Percentiles rank a stretch among this genome's conserved stretches.
phyloP scores from a whole-genome alignment of 2,329 filamentous ascomycete species.

The Allantophomopsis lycopodina region DNA sequence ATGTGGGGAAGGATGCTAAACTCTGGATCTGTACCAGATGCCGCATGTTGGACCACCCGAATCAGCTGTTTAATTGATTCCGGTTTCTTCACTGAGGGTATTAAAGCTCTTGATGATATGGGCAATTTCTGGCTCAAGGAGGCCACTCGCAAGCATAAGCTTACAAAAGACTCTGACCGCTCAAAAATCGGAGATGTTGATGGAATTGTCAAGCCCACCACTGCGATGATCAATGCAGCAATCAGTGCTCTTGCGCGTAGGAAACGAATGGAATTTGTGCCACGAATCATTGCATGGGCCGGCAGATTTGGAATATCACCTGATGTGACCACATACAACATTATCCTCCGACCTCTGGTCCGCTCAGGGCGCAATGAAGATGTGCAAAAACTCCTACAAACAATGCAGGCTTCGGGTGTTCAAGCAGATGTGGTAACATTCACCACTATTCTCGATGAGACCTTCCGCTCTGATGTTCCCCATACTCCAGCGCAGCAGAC shows the following conservation, averaged over 20 bases:
- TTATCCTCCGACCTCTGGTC: slow-evolving; percentile 48
- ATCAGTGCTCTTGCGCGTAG: slow-evolving; percentile 45
- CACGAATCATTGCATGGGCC: slow-evolving; percentile 35
- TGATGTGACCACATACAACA: slow-evolving; percentile 46
- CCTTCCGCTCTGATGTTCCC: slow-evolving; percentile 27
- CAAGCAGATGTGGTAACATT: slow-evolving; percentile 56
- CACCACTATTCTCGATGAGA: slow-evolving; percentile 54
- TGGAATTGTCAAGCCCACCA: slow-evolving; percentile 40
- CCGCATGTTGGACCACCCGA: slow-evolving; percentile 54
- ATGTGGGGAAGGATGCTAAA: slow-evolving; percentile 53
- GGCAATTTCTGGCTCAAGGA: slow-evolving; percentile 36
- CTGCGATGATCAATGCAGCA: slow-evolving; percentile 56
- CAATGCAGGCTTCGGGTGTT: slow-evolving; percentile 43
- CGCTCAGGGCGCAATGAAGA: slow-evolving; percentile 30
- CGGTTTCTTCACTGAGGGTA: slow-evolving; percentile 36
- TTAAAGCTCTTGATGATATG: slow-evolving; percentile 55
- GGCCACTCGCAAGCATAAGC: slow-evolving; percentile 8
- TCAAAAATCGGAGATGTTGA: slow-evolving; percentile 14
- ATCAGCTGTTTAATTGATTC: slow-evolving; percentile 51
- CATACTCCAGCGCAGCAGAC: slow-evolving; percentile 33
- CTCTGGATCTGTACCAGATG: slow-evolving; percentile 47
- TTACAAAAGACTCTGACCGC: slow-evolving; percentile 7
- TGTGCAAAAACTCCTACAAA: slow-evolving; percentile 35
- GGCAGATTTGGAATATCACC: slow-evolving; percentile 27
- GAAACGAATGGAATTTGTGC: slow-evolving; percentile 32